phyloP scores from a whole-genome alignment of 1,284 basidiomycete genomes.

The Ceratobasidium papillatum region DNA sequence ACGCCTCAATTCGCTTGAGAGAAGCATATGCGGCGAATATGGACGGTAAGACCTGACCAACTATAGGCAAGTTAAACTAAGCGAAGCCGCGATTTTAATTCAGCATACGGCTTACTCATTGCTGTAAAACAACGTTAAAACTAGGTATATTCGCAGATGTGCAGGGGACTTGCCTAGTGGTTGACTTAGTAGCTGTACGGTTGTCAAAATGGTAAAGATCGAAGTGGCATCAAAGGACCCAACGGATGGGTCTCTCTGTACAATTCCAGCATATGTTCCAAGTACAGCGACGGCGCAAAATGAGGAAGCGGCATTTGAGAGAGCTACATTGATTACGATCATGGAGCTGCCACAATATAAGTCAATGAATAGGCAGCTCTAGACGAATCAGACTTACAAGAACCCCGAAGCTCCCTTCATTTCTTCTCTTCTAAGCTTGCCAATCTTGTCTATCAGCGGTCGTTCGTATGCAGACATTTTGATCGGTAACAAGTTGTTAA shows the following conservation, averaged over 20 bases:
- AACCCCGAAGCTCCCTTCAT: background rate
- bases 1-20: background rate
- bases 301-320: background rate
- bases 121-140: too few species aligned
- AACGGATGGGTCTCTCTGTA: background rate
- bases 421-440: background rate
- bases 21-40: background rate
- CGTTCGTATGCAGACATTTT: constrained; percentile 3
- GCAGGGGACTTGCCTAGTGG: background rate
- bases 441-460: background rate
- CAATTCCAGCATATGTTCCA: background rate
- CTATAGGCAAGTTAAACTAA: background rate
- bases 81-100: background rate
- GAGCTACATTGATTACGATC: background rate
- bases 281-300: background rate
- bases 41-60: background rate
- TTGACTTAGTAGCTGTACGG: background rate
- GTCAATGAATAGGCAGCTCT: background rate
- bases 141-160: background rate
- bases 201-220: background rate
- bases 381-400: background rate
- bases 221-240: background rate
- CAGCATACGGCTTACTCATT: too few species aligned
- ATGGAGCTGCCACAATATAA: background rate
- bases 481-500: background rate